phyloP scores from a whole-genome alignment of 768 basidiomycete genomes.

The Kwoniella sp. region DNA sequence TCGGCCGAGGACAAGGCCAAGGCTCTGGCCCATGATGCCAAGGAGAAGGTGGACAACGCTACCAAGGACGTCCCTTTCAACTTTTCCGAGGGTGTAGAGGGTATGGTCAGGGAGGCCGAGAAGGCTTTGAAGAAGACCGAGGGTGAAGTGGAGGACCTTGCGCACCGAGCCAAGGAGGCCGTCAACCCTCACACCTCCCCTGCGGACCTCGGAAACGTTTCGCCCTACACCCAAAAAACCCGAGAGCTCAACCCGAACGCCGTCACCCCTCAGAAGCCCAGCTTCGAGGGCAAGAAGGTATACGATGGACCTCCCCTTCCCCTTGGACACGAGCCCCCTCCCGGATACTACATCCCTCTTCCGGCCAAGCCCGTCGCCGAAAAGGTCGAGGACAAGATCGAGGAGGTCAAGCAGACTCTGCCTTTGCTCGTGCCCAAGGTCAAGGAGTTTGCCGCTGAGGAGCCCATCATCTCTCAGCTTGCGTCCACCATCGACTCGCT shows the following conservation, averaged over 20 bases:
- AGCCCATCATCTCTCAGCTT: slow-evolving; percentile 89
- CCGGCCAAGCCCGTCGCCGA: slow-evolving; percentile 16
- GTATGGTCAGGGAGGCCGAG: slow-evolving; percentile 69
- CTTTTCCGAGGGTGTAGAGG: slow-evolving; percentile 63
- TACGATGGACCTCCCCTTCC: slow-evolving; percentile 70
- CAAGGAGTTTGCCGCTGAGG: slow-evolving; percentile 63
- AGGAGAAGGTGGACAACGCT: slow-evolving; percentile 28
- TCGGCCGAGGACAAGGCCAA: slow-evolving; percentile 57
- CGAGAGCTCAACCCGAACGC: slow-evolving; percentile 47
- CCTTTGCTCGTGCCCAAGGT: slow-evolving; percentile 80
- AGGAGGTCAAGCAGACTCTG: slow-evolving; percentile 53
- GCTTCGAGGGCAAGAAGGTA: slow-evolving; percentile 48
- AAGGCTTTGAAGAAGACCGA: slow-evolving; percentile 55
- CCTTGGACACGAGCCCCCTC: slow-evolving; percentile 90
- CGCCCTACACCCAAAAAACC: slow-evolving; percentile 42
- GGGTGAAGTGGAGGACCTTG: slow-evolving; percentile 31
- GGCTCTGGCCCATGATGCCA: slow-evolving; percentile 27
- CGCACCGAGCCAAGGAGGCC: slow-evolving; percentile 19
- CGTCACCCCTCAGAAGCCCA: slow-evolving; percentile 37
- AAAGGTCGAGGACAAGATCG: slow-evolving; percentile 24
- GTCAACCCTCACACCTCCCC: slow-evolving; percentile 12
- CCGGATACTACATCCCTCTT: slow-evolving; percentile 65
- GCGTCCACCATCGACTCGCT: slow-evolving; percentile 90
- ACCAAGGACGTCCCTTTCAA: slow-evolving; percentile 29
- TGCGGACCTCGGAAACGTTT: slow-evolving; percentile 7